phyloP scores from a whole-genome alignment of 441 rosid species.

The Euphorbia schlechtendalii region DNA sequence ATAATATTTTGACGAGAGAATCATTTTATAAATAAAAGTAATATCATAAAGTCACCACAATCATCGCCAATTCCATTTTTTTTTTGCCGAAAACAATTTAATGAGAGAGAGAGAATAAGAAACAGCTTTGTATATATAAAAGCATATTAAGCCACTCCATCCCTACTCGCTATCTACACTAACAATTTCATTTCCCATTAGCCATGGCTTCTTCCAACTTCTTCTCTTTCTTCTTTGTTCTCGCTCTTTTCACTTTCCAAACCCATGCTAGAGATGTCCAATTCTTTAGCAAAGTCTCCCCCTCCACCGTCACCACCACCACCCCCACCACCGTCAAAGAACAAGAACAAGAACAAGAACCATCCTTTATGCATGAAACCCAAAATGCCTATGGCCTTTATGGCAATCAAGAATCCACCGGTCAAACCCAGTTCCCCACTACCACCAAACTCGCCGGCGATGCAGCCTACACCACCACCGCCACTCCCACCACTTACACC shows the following conservation, averaged over 20 bases:
- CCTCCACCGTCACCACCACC: constrained; percentile 17
- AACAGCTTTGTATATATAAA: constrained; percentile 26
- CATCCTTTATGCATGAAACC: constrained; percentile 39
- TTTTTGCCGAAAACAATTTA: background rate
- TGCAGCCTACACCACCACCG: constrained; percentile 16
- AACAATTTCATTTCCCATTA: background rate
- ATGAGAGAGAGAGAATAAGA: background rate
- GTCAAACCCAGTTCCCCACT: constrained; percentile 20
- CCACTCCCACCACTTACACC: constrained; percentile 18
- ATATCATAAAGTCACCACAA: constrained; percentile 22
- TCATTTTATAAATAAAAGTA: constrained; percentile 11
- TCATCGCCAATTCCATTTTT: constrained; percentile 20
- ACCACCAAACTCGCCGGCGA: constrained; percentile 16
- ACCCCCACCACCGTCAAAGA: constrained; percentile 14
- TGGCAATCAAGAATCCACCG: constrained; percentile 31
- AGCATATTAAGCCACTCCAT: constrained; percentile 10
- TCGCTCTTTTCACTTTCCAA: constrained; percentile 30
- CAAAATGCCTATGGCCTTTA: constrained; percentile 50
- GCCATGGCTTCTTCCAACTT: constrained; percentile 22
- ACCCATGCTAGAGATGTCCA: constrained; percentile 59
- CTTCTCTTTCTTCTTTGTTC: constrained; percentile 29
- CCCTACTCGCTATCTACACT: constrained; percentile 3
- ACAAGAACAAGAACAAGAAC: constrained; percentile 37
- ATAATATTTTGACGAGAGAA: constrained; percentile 1
- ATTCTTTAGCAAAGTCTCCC: constrained; percentile 57